Percentiles rank a stretch among this genome's conserved stretches.
These are phyloP conservation scores for Vaccinium vitisidaea DNA, from an alignment of 148 eudicot species.

Conservation along the genomic window DNA sequence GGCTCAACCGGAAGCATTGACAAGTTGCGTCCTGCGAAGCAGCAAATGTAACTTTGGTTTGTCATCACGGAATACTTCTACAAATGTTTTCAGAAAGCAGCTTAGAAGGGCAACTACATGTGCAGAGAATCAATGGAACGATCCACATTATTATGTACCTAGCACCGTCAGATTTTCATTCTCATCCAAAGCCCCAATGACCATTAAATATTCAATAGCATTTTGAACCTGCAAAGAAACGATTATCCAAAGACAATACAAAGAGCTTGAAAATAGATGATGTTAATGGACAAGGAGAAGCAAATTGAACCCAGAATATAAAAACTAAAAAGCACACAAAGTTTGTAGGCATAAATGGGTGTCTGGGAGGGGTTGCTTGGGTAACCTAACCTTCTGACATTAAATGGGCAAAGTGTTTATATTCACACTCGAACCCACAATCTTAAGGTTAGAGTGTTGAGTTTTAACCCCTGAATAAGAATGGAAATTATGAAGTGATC, in stretches of 20 bases:
- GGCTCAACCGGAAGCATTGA: slow-evolving; percentile 97
- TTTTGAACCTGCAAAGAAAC: slow-evolving; percentile 72
- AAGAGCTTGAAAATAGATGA: not conserved
- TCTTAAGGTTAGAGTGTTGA: not conserved
- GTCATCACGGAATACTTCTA: not conserved
- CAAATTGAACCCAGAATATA: no score
- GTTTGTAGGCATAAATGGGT: not conserved
- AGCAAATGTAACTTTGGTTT: not conserved
- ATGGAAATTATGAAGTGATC: not conserved
- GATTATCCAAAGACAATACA: slow-evolving; percentile 8
- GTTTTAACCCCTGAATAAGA: not conserved
- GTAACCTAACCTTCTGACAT: not conserved
- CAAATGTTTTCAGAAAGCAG: not conserved
- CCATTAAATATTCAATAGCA: slow-evolving; percentile 87
- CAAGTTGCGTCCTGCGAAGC: slow-evolving; percentile 67
- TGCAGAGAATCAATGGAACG: slow-evolving; percentile 8
- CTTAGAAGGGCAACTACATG: not conserved
- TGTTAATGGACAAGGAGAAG: not conserved
- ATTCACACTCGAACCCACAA: not conserved
- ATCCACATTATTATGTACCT: slow-evolving; percentile 38
- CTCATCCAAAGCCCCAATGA: slow-evolving; percentile 91
- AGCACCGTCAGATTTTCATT: slow-evolving; percentile 82
- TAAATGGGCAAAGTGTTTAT: not conserved
- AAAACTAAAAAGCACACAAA: not conserved
- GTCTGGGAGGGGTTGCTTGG: not conserved